Conservation (phyloP, 1,139 yeast genomes). For the Candida tetrigidarum region DNA sequence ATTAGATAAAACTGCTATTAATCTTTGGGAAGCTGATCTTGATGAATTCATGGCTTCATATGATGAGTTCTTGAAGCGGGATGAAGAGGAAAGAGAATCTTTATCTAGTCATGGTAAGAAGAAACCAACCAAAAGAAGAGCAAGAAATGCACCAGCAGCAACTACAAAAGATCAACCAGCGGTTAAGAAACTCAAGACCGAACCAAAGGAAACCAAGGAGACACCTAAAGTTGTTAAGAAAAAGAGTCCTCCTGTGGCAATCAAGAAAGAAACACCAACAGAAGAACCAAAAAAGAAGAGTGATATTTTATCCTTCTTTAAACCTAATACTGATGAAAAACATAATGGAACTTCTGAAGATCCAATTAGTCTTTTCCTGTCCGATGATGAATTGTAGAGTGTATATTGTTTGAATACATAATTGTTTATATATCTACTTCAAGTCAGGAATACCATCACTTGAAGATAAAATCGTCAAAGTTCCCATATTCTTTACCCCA, state of each 20-base stretch:
- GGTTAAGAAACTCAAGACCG: slow-evolving; percentile 19
- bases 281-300: slow-evolving; percentile 13
- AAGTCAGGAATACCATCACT: slow-evolving; percentile 16
- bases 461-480: slow-evolving; percentile 7
- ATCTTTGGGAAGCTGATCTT: slow-evolving; percentile 84
- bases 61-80: slow-evolving; percentile 57
- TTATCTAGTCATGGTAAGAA: slow-evolving; percentile 33
- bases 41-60: slow-evolving; percentile 72
- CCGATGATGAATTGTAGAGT: slow-evolving; percentile 15
- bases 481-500: slow-evolving; percentile 2
- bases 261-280: slow-evolving; percentile 13
- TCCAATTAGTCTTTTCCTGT: slow-evolving; percentile 15
- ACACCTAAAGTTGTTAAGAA: slow-evolving; percentile 11
- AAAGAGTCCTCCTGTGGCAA: slow-evolving; percentile 11
- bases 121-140: slow-evolving; percentile 27
- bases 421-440: not conserved
- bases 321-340: slow-evolving; percentile 8
- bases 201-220: slow-evolving; percentile 8
- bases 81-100: slow-evolving; percentile 34
- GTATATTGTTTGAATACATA: not conserved
- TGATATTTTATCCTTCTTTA: slow-evolving; percentile 18
- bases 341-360: slow-evolving; percentile 4
- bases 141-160: slow-evolving; percentile 17
- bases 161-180: slow-evolving; percentile 16
- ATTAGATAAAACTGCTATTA: slow-evolving; percentile 77